Percentiles rank a stretch among this genome's conserved stretches.
These are phyloP conservation scores for Barnettozyma hawaiiensis DNA, from an alignment of 1,139 yeast species.

Conservation along the genomic window DNA sequence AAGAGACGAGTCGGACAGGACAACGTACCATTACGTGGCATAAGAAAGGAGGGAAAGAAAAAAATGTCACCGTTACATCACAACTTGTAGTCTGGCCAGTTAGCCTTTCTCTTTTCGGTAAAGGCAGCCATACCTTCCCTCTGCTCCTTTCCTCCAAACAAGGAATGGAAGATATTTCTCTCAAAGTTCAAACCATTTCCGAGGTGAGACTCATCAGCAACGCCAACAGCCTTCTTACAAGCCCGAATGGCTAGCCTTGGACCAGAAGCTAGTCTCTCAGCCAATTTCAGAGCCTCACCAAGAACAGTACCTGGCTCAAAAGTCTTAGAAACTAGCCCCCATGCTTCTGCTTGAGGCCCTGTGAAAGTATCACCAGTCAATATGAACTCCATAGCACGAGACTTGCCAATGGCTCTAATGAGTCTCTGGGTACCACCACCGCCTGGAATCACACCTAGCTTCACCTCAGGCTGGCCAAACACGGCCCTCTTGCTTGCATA, in stretches of 20 bases:
- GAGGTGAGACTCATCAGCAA: slow-evolving; percentile 34
- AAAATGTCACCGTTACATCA: slow-evolving; percentile 48
- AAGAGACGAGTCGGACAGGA: slow-evolving; percentile 59
- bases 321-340: slow-evolving; percentile 44
- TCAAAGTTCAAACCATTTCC: slow-evolving; percentile 39
- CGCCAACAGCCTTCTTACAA: slow-evolving; percentile 41
- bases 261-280: slow-evolving; percentile 35
- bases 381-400: slow-evolving; percentile 43
- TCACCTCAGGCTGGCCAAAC: slow-evolving; percentile 51
- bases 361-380: slow-evolving; percentile 41
- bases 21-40: slow-evolving; percentile 70
- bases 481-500: slow-evolving; percentile 45
- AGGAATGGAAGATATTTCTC: slow-evolving; percentile 38
- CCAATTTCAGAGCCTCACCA: slow-evolving; percentile 40
- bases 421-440: slow-evolving; percentile 50
- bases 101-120: slow-evolving; percentile 40
- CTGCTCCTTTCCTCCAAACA: slow-evolving; percentile 43
- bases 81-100: slow-evolving; percentile 62
- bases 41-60: too few relatives aligned
- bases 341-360: slow-evolving; percentile 40
- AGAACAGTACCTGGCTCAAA: slow-evolving; percentile 37
- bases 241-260: slow-evolving; percentile 42
- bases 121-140: slow-evolving; percentile 49
- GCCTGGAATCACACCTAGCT: slow-evolving; percentile 47
- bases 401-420: slow-evolving; percentile 41